These are phyloP conservation scores for Dillenia suffruticosa DNA, from an alignment of 164 flowering plant species.

Conservation along the genomic window DNA sequence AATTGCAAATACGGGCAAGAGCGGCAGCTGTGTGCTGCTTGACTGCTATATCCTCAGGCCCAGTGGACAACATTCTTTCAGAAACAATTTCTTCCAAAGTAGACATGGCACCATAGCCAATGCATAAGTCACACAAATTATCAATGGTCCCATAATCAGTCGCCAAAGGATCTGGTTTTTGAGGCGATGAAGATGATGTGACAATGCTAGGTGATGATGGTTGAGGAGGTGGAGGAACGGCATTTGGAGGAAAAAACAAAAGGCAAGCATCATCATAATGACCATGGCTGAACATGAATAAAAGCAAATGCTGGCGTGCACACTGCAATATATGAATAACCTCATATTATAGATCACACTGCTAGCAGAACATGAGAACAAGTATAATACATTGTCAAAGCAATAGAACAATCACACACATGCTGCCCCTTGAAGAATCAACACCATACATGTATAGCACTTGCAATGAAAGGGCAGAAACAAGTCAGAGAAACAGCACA, in stretches of 20 bases:
- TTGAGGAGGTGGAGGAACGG: conserved; percentile 69
- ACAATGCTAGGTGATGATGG: conserved; percentile 53
- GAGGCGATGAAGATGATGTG: conserved; percentile 79
- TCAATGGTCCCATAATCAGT: conserved; percentile 97
- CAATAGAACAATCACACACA: background rate
- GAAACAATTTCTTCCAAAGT: conserved; percentile 84
- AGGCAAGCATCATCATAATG: conserved; percentile 79
- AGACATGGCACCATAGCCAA: conserved; percentile 87
- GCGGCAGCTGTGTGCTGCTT: conserved; percentile 71
- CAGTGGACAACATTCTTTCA: conserved; percentile 48
- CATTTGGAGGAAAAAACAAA: conserved; percentile 78
- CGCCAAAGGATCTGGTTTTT: conserved; percentile 74
- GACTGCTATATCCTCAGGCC: conserved; percentile 44
- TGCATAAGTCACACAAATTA: conserved; percentile 79
- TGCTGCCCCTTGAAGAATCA: too few relatives aligned
- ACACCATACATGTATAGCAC: too few relatives aligned
- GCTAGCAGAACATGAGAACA: background rate
- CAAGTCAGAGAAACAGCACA: too few relatives aligned
- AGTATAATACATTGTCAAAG: too few relatives aligned
- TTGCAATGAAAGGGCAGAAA: too few relatives aligned
- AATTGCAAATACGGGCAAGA: conserved; percentile 76
- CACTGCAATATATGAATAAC: conserved; percentile 47
- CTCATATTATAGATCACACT: conserved; percentile 1
- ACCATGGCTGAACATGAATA: conserved; percentile 92
- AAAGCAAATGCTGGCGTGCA: conserved; percentile 77